Evolutionary conservation across 345 rosid species (phyloP).

Genomic region (Jatropha curcas): DNA sequence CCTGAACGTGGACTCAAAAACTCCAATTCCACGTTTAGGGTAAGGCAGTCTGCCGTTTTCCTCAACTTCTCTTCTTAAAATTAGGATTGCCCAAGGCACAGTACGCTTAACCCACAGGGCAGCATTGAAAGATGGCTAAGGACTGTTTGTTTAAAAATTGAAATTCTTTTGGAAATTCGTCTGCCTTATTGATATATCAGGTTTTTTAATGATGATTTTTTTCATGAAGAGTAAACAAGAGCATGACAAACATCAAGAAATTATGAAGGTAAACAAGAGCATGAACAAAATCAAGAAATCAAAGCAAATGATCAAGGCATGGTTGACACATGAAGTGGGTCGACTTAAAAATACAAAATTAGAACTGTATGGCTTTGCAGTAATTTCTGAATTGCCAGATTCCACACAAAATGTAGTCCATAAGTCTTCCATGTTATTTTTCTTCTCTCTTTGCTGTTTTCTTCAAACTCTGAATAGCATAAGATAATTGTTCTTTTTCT

Average conservation of each 20-base stretch:
- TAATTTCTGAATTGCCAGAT: conserved; percentile 31
- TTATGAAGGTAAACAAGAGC: conserved; percentile 46
- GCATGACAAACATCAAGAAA: too few relatives aligned
- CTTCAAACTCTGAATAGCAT: conserved; percentile 9
- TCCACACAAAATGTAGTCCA: conserved; percentile 64
- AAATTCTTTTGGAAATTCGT: too few relatives aligned
- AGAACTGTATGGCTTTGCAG: conserved; percentile 25
- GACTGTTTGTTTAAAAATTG: too few relatives aligned
- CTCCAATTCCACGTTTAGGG: too few relatives aligned
- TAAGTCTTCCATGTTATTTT: conserved; percentile 40
- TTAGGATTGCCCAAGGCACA: conserved; percentile 59
- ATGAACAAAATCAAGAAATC: conserved; percentile 47
- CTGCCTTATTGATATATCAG: too few relatives aligned
- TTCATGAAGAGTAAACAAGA: too few relatives aligned
- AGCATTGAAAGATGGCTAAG: conserved; percentile 51
- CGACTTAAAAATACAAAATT: conserved; percentile 23
- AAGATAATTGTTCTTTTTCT: background rate
- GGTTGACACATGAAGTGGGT: conserved; percentile 53
- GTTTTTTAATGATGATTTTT: conserved; percentile 46
- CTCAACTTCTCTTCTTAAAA: conserved; percentile 54
- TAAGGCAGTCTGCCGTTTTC: conserved; percentile 32
- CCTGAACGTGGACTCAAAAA: too few relatives aligned
- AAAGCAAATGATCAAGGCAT: conserved; percentile 49
- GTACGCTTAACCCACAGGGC: conserved; percentile 59
- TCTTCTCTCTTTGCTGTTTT: too few relatives aligned